Conservation (phyloP, 164 flowering plant species). For the Sextonia rubra region DNA sequence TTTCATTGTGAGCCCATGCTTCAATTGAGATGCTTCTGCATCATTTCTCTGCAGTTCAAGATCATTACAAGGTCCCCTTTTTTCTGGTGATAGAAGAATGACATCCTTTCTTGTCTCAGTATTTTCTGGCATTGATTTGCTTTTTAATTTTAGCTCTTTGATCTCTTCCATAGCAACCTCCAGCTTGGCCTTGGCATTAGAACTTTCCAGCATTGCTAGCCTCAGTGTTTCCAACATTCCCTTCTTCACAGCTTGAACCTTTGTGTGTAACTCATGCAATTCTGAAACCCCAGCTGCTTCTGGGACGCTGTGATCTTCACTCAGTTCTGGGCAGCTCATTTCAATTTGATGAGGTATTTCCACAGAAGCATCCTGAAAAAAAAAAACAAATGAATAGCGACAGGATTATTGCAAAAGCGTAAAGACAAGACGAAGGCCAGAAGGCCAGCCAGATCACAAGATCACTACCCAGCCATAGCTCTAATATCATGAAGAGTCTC, state of each 20-base stretch:
- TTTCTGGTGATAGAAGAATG: constrained; percentile 2
- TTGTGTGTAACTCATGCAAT: constrained; percentile 45
- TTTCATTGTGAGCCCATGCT: constrained; percentile 44
- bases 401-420: too few species aligned
- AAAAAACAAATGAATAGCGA: neutral
- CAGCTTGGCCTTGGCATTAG: constrained; percentile 18
- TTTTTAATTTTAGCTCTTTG: constrained; percentile 26
- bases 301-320: constrained; percentile 10
- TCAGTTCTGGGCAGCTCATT: constrained; percentile 8
- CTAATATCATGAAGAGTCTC: too few species aligned
- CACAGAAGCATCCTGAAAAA: constrained; percentile 14
- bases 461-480: too few species aligned
- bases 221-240: constrained; percentile 35
- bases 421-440: too few species aligned
- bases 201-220: constrained; percentile 23
- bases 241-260: constrained; percentile 56
- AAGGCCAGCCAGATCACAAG: too few species aligned
- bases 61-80: constrained; percentile 9
- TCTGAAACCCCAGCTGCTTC: constrained; percentile 34
- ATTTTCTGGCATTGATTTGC: constrained; percentile 1
- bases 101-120: constrained; percentile 15
- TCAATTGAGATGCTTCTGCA: constrained; percentile 25
- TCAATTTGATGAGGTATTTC: constrained; percentile 6
- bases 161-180: constrained; percentile 28
- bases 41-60: constrained; percentile 21